These are phyloP conservation scores for Ampelocalamus luodianensis DNA, from an alignment of 176 grass and related monocot genomes.

Conservation along the genomic window DNA sequence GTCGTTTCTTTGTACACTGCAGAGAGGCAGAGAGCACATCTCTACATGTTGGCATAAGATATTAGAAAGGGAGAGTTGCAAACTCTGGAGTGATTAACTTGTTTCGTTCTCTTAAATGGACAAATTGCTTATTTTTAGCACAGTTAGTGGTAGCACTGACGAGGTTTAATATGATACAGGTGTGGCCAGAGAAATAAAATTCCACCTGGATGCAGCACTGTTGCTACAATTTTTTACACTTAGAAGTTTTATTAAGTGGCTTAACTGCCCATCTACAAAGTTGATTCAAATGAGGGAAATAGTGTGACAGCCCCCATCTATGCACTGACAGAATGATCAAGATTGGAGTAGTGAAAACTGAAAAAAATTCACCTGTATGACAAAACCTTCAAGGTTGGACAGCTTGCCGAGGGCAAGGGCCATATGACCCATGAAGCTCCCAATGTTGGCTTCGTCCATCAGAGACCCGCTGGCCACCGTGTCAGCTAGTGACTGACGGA, in stretches of 20 bases:
- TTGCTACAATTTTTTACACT: too few relatives aligned
- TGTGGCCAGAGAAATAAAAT: constrained; percentile 17
- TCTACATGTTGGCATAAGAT: constrained; percentile 1
- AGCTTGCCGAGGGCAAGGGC: constrained; percentile 76
- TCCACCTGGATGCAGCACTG: too few relatives aligned
- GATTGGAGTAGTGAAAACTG: constrained; percentile 3
- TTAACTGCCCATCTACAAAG: too few relatives aligned
- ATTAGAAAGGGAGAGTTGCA: neutral
- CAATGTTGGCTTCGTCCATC: constrained; percentile 45
- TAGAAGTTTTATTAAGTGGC: too few relatives aligned
- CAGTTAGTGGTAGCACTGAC: neutral
- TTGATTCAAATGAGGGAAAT: neutral
- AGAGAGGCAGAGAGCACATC: constrained; percentile 20
- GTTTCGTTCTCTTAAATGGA: neutral
- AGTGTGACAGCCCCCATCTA: neutral
- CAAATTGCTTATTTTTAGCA: constrained; percentile 23
- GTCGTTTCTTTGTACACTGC: constrained; percentile 34
- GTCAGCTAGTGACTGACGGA: constrained; percentile 70
- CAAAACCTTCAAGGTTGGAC: constrained; percentile 79
- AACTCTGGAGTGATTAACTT: constrained; percentile 10
- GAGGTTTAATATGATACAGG: neutral
- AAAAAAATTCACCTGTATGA: constrained; percentile 66
- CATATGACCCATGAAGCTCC: constrained; percentile 81
- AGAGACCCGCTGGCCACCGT: constrained; percentile 61
- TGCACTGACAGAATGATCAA: neutral